phyloP scores from a whole-genome alignment of 257 asterid species.

The Solanum tarijense region DNA sequence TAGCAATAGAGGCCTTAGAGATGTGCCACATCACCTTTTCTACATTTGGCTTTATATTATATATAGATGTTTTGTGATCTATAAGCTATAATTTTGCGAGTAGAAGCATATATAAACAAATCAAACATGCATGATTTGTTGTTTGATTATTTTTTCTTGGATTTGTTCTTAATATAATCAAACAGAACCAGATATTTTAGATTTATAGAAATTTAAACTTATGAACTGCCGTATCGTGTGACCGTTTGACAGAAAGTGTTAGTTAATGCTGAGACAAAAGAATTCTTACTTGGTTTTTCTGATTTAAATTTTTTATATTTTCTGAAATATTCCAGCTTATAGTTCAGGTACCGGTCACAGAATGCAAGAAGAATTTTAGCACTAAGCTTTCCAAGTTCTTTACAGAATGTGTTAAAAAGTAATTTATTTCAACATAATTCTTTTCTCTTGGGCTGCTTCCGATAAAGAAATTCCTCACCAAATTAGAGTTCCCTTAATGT shows the following conservation, averaged over 20 bases:
- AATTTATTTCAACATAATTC: background rate
- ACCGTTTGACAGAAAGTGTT: no score
- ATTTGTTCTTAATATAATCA: background rate
- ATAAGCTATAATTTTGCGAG: background rate
- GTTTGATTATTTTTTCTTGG: background rate
- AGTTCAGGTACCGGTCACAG: no score
- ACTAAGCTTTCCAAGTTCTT: background rate
- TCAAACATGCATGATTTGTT: no score
- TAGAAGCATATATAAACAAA: background rate
- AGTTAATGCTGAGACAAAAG: background rate
- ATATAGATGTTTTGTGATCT: no score
- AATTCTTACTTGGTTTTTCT: no score
- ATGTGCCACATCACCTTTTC: no score
- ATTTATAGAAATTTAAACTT: no score
- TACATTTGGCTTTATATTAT: no score
- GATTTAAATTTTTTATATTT: no score
- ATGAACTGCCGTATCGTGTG: background rate
- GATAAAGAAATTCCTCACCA: background rate
- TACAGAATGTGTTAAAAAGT: background rate
- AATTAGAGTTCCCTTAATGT: background rate
- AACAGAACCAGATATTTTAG: background rate
- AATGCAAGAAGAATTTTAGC: background rate
- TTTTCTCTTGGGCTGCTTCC: background rate
- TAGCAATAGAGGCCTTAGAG: no score
- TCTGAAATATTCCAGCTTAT: no score